Evolutionary conservation across 75 land plant species (phyloP), one percentile per base, ranked within the genome.

Genomic region (Selaginella tamariscina): DNA sequence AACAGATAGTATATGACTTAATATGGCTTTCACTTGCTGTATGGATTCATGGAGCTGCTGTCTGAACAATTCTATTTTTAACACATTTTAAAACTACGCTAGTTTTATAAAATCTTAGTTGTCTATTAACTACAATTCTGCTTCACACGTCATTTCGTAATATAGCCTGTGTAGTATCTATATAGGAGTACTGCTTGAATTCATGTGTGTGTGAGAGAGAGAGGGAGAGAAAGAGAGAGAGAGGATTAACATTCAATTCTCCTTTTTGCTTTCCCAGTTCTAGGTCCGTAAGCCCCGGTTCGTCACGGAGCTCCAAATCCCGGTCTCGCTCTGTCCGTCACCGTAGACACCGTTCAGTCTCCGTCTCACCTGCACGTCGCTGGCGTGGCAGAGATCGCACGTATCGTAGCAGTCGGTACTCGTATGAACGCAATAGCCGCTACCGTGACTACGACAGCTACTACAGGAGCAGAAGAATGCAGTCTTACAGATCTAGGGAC

Each of bases 261-360:
- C 49, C 15, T 39, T 39, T 39, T 39, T 39, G 11, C 49, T 39
- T 39, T 15, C 49, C 15, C 15, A 5, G 49, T 39, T 39, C 49
- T 39, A 5, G 11, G 49, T 5, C 33, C 33, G 28, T 54, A 73
- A 56, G 29, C 33, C 26, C 8, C 64, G 31, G 29, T 68, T 54
- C 24, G 64, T 11, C 5, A 28, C 66, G 65, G 24, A 79, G 59
- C 55, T 82, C 95, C 31, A 84, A 56, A 32, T 93, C 98, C n/a
- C 81, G 72, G 68, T 86, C 98, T 31, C 82, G 72, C 32, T 94
- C 98, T 27, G 73, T 82, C 31, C 76, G 73, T 32, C 82, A 85
- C 69, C 81, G 88, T 71, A 78, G 73, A 27, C 83, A 75, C 11
- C 82, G 82, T 28, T 85, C 86, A 9, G 77, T 84, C 56, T 87